phyloP scores from a whole-genome alignment of 495 filamentous ascomycete genomes.

The Entonaema liquescens region DNA sequence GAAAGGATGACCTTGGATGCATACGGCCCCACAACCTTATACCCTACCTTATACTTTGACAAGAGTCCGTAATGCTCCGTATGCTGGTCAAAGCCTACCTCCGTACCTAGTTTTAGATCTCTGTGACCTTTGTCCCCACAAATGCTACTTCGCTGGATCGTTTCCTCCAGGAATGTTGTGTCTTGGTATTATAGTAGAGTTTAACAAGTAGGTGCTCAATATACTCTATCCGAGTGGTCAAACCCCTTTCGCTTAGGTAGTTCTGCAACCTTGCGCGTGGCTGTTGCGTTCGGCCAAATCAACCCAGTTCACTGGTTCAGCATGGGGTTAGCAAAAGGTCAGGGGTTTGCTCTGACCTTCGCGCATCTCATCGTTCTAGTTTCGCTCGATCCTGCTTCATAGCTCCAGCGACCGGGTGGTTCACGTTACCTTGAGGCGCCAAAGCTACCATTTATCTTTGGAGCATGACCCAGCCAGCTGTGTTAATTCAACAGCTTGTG shows the following conservation, averaged over 20 bases:
- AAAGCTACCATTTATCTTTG: constrained; percentile 5
- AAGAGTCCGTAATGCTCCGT: constrained; percentile 3
- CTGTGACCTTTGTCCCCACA: constrained; percentile 19
- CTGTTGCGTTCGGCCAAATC: constrained; percentile 28
- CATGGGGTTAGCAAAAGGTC: constrained; percentile 17
- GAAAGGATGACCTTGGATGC: constrained; percentile 41
- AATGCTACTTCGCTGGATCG: constrained; percentile 42
- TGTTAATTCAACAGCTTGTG: constrained; percentile 27
- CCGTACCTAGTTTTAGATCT: constrained; percentile 12
- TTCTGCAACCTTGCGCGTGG: constrained; percentile 26
- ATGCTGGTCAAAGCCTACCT: constrained; percentile 14
- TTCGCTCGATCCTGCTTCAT: constrained; percentile 12
- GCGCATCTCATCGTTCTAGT: constrained; percentile 21
- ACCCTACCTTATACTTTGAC: constrained; percentile 9
- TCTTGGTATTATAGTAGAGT: constrained; percentile 31
- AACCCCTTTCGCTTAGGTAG: constrained; percentile 13
- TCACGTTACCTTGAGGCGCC: constrained; percentile 37
- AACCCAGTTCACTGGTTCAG: constrained; percentile 24
- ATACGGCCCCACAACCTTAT: constrained; percentile 21
- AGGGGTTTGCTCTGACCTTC: constrained; percentile 18
- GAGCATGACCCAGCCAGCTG: constrained; percentile 37
- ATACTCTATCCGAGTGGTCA: constrained; percentile 29
- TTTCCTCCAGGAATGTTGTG: constrained; percentile 39
- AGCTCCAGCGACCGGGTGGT: constrained; percentile 21
- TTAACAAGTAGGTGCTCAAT: constrained; percentile 20